A percentile compares a stretch with the other conserved stretches of the same genome.
These are phyloP conservation scores for Saccharomycopsis fodiens DNA, from an alignment of 805 yeast genomes.

Conservation along the genomic window DNA sequence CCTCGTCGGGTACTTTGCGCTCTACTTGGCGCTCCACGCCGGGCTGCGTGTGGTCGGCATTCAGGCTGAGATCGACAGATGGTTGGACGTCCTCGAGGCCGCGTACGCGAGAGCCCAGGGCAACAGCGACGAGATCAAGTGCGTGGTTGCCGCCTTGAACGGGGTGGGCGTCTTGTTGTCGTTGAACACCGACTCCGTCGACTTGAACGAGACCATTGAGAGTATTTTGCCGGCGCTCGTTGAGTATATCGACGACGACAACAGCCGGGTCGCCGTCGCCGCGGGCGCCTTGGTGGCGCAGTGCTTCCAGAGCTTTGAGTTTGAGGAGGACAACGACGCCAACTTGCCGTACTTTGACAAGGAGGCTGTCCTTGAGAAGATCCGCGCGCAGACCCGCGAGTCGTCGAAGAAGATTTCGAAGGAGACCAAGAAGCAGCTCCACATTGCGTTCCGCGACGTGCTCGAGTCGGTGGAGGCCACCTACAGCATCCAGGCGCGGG, in stretches of 20 bases:
- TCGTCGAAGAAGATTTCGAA: conserved; percentile 53
- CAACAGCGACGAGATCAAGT: conserved; percentile 1
- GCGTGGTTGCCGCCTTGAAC: conserved; percentile 7
- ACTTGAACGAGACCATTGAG: conserved; percentile 16
- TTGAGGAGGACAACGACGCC: conserved; percentile 36
- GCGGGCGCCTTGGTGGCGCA: conserved; percentile 16
- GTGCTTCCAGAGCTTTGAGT: conserved; percentile 14
- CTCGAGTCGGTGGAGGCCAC: conserved; percentile 38
- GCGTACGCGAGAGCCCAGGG: not conserved
- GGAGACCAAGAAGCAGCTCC: conserved; percentile 52
- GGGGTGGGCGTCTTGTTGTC: conserved; percentile 15
- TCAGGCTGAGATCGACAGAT: conserved; percentile 3
- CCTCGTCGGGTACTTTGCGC: conserved; percentile 14
- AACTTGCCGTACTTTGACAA: conserved; percentile 48
- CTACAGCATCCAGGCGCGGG: conserved; percentile 22
- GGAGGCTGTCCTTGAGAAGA: conserved; percentile 35
- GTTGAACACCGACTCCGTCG: conserved; percentile 8
- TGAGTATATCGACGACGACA: conserved; percentile 11
- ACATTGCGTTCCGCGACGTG: conserved; percentile 55
- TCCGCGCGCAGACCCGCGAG: conserved; percentile 39
- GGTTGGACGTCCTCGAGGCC: conserved; percentile 12
- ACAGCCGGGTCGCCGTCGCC: conserved; percentile 7
- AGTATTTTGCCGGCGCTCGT: conserved; percentile 8
- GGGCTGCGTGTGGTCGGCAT: conserved; percentile 10
- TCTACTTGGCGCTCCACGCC: conserved; percentile 11